Evolutionary conservation across 345 rosid genomes (phyloP), one percentile per base, ranked within the genome.

Genomic region (Syzygium grande): DNA sequence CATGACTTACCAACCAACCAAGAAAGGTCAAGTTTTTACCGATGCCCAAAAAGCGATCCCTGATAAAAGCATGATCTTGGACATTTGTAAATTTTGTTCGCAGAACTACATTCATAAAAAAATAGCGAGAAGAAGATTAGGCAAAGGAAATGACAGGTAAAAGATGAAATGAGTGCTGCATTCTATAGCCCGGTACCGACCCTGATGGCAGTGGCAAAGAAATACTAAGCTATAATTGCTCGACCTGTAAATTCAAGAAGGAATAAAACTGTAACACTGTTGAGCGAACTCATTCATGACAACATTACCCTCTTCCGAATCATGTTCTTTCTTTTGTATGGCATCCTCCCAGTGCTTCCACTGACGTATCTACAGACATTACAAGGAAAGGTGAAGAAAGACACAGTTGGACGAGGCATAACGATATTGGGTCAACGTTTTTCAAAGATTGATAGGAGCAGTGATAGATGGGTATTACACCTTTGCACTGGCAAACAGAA

Each of bases 1-100:
- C 80, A 58, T 56, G 59, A 92, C 98, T 87, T 90, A 97, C 98
- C 94, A 94, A 9, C 98, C 98, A 97, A 88, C 97, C 94, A 17
- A 91, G 88, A 86, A 93, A 87, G 90, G 91, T 88, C 86, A 88
- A 88, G 85, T 87, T 89, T 89, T 94, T 97, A 77, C 98, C 98
- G 65, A 97, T 41, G 9, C 99, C 99, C 78, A 86, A 92, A 90
- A 93, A 96, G 19, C 95, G 94, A 30, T 88, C 87, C 91, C 87
- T 94, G 91, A 97, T 95, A 87, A 96, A 96, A 15, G 93, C 97
- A 78, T 96, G 96, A 77, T 96, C 97, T 46, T 89, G 92, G 25
- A 97, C 98, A 27, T 88, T 85, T 52, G 95, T 95, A 22, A 73
- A 38, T 27, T 73, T 73, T 38, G 83, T 38, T 19, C 0, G 83